These are phyloP conservation scores for Monocercomonoides exilis DNA, from an alignment of 78 protist genomes.

Conservation along the genomic window DNA sequence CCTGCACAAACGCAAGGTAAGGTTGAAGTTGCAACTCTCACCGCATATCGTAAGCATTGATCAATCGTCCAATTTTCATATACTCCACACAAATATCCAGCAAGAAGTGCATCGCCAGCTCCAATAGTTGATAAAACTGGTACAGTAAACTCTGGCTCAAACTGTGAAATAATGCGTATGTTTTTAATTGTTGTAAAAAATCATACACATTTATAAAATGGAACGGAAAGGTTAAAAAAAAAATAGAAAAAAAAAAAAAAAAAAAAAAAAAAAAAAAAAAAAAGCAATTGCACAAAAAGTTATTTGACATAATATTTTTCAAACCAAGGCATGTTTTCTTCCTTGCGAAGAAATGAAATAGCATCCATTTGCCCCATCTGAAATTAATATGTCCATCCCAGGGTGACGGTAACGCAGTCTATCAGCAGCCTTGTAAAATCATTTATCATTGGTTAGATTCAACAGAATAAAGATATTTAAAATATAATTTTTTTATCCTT, in stretches of 20 bases:
- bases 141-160: neutral
- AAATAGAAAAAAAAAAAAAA: no score
- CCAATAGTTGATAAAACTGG: neutral
- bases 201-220: neutral
- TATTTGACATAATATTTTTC: neutral
- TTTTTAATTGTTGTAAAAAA: neutral
- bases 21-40: slow-evolving; percentile 3
- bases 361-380: slow-evolving; percentile 8
- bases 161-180: neutral
- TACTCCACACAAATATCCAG: neutral
- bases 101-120: slow-evolving; percentile 4
- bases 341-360: neutral
- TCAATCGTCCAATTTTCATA: neutral
- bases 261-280: no score
- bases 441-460: neutral
- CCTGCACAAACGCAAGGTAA: slow-evolving; percentile 1
- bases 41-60: neutral
- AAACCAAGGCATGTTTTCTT: neutral
- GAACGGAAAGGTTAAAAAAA: neutral
- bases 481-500: no score
- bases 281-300: no score
- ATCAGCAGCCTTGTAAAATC: neutral
- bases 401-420: neutral
- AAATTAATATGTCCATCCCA: neutral
- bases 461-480: neutral